Percentiles rank a stretch among this genome's conserved stretches.
These are phyloP conservation scores for Fusarium penzigii DNA, from an alignment of 2,329 filamentous ascomycete genomes.

Conservation along the genomic window DNA sequence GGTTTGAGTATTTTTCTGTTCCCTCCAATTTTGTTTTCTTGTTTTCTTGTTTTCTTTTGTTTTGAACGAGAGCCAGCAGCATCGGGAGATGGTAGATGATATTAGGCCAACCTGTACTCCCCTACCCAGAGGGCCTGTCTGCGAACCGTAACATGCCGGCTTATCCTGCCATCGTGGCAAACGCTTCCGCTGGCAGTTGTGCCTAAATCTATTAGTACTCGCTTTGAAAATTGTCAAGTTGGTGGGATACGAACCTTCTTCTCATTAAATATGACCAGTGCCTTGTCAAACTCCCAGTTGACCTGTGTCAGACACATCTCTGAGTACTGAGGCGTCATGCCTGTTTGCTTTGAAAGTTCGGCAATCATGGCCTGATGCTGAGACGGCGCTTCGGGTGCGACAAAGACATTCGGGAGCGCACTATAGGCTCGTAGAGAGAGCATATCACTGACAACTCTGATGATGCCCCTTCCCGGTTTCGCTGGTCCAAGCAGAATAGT, in stretches of 20 bases:
- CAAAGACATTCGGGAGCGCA: conserved; percentile 47
- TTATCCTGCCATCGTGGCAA: conserved; percentile 27
- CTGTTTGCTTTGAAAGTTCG: conserved; percentile 74
- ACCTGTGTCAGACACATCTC: conserved; percentile 79
- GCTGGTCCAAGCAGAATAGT: conserved; percentile 79
- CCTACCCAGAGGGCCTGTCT: too few species aligned
- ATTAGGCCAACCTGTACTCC: too few species aligned
- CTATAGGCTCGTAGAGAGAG: conserved; percentile 70
- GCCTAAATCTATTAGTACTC: conserved; percentile 33
- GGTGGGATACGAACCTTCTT: conserved; percentile 60
- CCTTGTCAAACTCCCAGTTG: conserved; percentile 77
- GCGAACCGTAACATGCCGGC: not conserved
- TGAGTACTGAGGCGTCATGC: conserved; percentile 78
- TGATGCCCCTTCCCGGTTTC: conserved; percentile 58
- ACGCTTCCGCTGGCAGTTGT: conserved; percentile 52
- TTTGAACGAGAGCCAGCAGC: not conserved
- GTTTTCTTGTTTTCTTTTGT: not conserved
- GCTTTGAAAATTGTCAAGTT: not conserved
- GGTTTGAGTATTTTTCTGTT: not conserved
- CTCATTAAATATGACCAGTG: conserved; percentile 72
- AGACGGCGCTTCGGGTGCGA: conserved; percentile 27
- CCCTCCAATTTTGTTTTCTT: not conserved
- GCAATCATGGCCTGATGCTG: conserved; percentile 70
- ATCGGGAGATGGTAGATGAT: too few species aligned
- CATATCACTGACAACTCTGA: conserved; percentile 80